phyloP scores from a whole-genome alignment of 1,284 basidiomycete genomes.

The Heliocybe sulcata region DNA sequence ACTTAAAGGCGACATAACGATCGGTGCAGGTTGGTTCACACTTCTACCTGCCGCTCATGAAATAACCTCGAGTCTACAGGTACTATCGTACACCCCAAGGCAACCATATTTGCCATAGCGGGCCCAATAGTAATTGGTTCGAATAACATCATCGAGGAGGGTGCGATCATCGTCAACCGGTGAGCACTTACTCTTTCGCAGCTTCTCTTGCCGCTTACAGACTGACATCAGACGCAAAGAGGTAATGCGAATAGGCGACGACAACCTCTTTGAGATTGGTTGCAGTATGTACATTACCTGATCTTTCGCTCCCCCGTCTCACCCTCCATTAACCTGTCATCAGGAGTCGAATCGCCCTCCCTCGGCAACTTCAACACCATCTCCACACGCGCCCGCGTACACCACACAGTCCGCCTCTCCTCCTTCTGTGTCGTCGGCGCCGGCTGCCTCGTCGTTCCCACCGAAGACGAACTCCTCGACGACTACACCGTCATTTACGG shows the following conservation, averaged over 20 bases:
- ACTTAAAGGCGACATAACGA: conserved; percentile 85
- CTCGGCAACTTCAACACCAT: conserved; percentile 85
- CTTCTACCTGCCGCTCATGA: background rate
- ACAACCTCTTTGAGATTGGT: conserved; percentile 90
- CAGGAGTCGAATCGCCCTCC: conserved; percentile 79
- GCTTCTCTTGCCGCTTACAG: background rate
- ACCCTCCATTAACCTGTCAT: conserved; percentile 4
- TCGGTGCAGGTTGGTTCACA: conserved; percentile 57
- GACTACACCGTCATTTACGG: conserved; percentile 86
- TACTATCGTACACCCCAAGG: conserved; percentile 91
- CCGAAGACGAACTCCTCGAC: conserved; percentile 71
- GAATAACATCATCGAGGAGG: conserved; percentile 90
- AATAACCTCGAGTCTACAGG: conserved; percentile 28
- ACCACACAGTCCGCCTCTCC: conserved; percentile 71
- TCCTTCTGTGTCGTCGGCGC: conserved; percentile 81
- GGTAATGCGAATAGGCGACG: conserved; percentile 87
- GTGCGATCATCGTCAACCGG: conserved; percentile 82
- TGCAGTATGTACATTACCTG: conserved; percentile 52
- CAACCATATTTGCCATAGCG: conserved; percentile 81
- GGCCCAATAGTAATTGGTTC: conserved; percentile 85
- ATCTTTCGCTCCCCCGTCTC: conserved; percentile 3
- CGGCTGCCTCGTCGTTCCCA: conserved; percentile 67
- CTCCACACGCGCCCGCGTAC: conserved; percentile 72
- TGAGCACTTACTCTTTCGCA: conserved; percentile 19
- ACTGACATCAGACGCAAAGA: conserved; percentile 53